Percentiles rank a stretch among this genome's conserved stretches.
Evolutionary conservation across 495 filamentous ascomycete genomes (phyloP).

Genomic region (Podospora fimiseda): DNA sequence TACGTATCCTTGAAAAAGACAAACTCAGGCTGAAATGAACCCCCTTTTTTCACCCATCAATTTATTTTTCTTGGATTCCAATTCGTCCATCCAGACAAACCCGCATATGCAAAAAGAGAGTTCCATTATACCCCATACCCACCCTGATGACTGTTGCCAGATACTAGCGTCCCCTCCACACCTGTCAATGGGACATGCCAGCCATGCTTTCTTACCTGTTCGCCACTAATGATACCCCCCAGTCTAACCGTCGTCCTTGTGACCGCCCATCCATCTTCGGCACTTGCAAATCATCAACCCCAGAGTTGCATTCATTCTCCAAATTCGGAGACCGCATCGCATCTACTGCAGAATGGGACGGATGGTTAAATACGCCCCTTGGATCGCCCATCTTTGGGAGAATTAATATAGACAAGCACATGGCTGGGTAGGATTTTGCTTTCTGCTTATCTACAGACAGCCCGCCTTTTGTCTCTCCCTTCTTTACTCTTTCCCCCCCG

Average conservation of each 20-base stretch:
- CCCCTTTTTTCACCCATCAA: neutral
- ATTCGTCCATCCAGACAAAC: neutral
- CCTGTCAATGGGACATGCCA: too few relatives aligned
- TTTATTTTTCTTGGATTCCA: neutral
- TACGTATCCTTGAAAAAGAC: neutral
- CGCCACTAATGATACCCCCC: neutral
- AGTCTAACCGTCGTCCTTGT: neutral
- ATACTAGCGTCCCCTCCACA: too few relatives aligned
- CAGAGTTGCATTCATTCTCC: neutral
- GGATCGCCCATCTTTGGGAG: too few relatives aligned
- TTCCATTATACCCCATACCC: too few relatives aligned
- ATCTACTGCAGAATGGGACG: neutral
- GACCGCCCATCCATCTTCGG: neutral
- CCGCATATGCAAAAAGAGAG: neutral
- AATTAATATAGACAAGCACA: too few relatives aligned
- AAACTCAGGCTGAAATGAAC: neutral
- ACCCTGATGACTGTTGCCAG: too few relatives aligned
- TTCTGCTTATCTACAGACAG: too few relatives aligned
- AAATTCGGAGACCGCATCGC: too few relatives aligned
- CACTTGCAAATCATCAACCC: neutral
- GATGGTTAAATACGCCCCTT: neutral
- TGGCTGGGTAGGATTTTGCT: too few relatives aligned
- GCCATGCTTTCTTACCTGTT: neutral
- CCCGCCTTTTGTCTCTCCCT: too few relatives aligned
- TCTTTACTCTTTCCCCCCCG: neutral